Evolutionary conservation across 148 eudicot species (phyloP), one percentile per base, ranked within the genome.

Genomic region (Chenopodium suecicum): DNA sequence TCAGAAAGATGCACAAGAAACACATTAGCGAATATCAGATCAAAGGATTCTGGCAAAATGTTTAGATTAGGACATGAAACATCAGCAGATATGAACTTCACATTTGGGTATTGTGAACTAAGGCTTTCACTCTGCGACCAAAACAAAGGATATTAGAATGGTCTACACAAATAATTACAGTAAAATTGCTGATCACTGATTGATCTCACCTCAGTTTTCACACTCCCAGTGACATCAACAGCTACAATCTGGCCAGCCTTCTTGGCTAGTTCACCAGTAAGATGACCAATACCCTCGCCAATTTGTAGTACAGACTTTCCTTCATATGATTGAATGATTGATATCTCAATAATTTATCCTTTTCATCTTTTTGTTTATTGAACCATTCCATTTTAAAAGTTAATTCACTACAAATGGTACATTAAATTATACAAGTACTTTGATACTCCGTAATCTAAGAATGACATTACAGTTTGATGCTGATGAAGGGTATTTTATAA

Each of bases 1-100:
- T 94, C 98, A 27, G 98, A 92, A 74, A 96, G 99, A 82, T 94
- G 89, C 98, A 91, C 92, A 83, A 96, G 84, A 41, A 96, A 87
- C 86, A 92, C 90, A 85, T 96, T 94, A 58, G 94, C 90, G 81
- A 94, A 90, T 80, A 94, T 87, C 69, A 96, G 69, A 82, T 96
- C 97, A 73, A 91, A 41, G 11, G 97, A 94, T 73, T 88, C 91
- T 52, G 84, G 82, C 81, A 92, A 79, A 72, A 94, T 82, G 72
- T 81, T 81, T 74, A 92, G 78, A 60, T 88, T 90, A 0, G 91
- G 90, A 29, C 95, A 92, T 41, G 92, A 86, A 22, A 90, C 95
- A 82, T 92, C 95, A 78, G 91, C 93, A 78, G 91, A 88, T 81
- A 94, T 87, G 70, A 90, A 89, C 87, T 91, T 89, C 86, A 88